Base-by-base conservation (phyloP, 805 yeast species). In the Kuraishia capsulata region DNA sequence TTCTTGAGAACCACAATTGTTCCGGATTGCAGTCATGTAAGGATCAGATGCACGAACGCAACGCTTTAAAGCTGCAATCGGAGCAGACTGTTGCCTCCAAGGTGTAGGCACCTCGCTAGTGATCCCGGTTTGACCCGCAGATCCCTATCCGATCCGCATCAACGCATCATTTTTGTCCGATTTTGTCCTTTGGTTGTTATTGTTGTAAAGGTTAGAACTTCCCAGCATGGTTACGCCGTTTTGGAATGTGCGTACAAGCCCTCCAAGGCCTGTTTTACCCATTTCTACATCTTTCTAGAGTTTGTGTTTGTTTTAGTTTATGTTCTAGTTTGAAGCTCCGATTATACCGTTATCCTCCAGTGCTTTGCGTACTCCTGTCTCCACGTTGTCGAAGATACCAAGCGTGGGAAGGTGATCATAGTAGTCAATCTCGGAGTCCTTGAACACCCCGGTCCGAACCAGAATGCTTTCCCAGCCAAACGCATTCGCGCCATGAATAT, bases 401-500 rank as follows among this genome's bases (percentile, higher is more conserved):
- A 62, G 60, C 3, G 68, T 59, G 2, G 80, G 80, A 40, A 60
- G 51, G 23, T 74, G 68, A 13, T 53, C 37, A 13, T 31, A 31
- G 16, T 37, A 37, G 28, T 39, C 46, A 46, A 54, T 54, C 44
- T 78, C 84, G 20, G 64, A 65, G 44, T 79, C 86, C 43, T 67
- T 65, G 55, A 76, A 92, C 4, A 92, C 97, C 1, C 98, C 98
- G 0, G 97, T 84, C 44, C 79, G 68, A 20, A 92, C 86, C 33
- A 92, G 69, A 28, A 87, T 73, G 10, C 92, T 78, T 36, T 81
- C 76, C 97, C 97, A 92, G 3, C 96, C 95, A 53, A 80, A 78
- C 36, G 65, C 64, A 49, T 82, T 80, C 4, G 96, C 98, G 1
- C 98, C 98, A 40, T 71, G 69, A 39, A 92, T 92, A 55, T 92